phyloP scores from a whole-genome alignment of 495 filamentous ascomycete genomes.

The Amorphotheca resinae region DNA sequence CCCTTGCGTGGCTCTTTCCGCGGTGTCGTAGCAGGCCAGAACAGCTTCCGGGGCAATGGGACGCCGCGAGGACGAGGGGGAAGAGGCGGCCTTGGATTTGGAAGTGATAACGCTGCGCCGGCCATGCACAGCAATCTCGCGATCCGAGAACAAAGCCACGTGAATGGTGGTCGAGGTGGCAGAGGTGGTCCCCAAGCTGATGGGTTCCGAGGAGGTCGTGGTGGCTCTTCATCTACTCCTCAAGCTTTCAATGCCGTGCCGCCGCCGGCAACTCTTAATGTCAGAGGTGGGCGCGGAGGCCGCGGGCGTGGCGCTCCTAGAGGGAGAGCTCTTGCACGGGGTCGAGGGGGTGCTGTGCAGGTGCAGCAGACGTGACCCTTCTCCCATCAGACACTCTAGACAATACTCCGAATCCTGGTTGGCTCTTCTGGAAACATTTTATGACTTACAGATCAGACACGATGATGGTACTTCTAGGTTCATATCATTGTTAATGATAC shows the following conservation, averaged over 20 bases:
- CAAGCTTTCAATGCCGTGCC: slow-evolving; percentile 62
- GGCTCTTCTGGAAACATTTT: too few relatives aligned
- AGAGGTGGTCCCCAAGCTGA: slow-evolving; percentile 22
- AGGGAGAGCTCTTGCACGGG: slow-evolving; percentile 9
- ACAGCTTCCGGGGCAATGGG: slow-evolving; percentile 23
- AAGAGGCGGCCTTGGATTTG: slow-evolving; percentile 20
- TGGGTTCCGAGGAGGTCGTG: slow-evolving; percentile 22
- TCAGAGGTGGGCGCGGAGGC: slow-evolving; percentile 37
- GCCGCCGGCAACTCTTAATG: slow-evolving; percentile 58
- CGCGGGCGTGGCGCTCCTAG: slow-evolving; percentile 17
- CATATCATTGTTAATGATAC: too few relatives aligned
- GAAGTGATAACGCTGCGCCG: slow-evolving; percentile 15
- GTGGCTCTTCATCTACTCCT: slow-evolving; percentile 22
- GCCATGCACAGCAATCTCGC: slow-evolving; percentile 13
- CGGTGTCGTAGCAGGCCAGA: slow-evolving; percentile 41
- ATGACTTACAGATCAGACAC: too few relatives aligned
- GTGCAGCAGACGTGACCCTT: neutral
- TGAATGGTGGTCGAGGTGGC: slow-evolving; percentile 26
- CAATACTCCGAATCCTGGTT: too few relatives aligned
- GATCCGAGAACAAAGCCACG: slow-evolving; percentile 13
- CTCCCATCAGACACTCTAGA: too few relatives aligned
- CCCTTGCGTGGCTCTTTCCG: slow-evolving; percentile 62
- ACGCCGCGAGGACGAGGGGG: slow-evolving; percentile 27
- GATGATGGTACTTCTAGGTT: too few relatives aligned
- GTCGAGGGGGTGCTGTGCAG: slow-evolving; percentile 9